These are phyloP conservation scores for Nakataea oryzae DNA, from an alignment of 2,329 filamentous ascomycete genomes.

Conservation along the genomic window DNA sequence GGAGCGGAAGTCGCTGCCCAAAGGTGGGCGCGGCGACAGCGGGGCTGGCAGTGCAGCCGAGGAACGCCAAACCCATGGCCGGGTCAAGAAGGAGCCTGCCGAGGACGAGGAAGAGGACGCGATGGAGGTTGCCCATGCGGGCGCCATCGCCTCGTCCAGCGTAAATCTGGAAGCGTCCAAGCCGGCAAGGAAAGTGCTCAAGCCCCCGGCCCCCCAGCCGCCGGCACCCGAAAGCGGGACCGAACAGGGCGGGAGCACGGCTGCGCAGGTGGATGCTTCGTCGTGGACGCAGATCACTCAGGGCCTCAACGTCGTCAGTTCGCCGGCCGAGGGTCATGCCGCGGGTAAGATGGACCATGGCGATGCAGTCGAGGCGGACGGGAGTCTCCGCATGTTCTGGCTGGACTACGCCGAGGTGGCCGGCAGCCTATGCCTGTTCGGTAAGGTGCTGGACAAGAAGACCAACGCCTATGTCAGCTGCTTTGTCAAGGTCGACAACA, in stretches of 20 bases:
- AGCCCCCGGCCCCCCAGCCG: slow-evolving; percentile 59
- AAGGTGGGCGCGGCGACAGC: slow-evolving; percentile 19
- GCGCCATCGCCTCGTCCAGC: slow-evolving; percentile 55
- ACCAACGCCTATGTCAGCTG: slow-evolving; percentile 74
- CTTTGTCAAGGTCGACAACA: slow-evolving; percentile 93
- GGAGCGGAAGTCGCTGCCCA: slow-evolving; percentile 53
- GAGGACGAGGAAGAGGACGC: slow-evolving; percentile 70
- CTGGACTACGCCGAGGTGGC: slow-evolving; percentile 90
- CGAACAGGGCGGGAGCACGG: slow-evolving; percentile 28
- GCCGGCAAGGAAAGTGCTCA: slow-evolving; percentile 64
- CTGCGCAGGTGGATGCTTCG: slow-evolving; percentile 60
- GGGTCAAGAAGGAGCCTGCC: slow-evolving; percentile 36
- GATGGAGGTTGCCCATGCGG: slow-evolving; percentile 78
- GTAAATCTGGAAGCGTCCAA: slow-evolving; percentile 80
- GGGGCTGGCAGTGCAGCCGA: neutral
- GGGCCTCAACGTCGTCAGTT: slow-evolving; percentile 76
- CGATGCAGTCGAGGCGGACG: slow-evolving; percentile 88
- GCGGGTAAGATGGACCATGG: slow-evolving; percentile 75
- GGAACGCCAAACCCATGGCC: neutral
- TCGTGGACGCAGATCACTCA: slow-evolving; percentile 83
- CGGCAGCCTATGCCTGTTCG: slow-evolving; percentile 85
- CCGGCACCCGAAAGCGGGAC: slow-evolving; percentile 56
- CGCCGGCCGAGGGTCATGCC: slow-evolving; percentile 48
- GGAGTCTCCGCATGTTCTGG: slow-evolving; percentile 92
- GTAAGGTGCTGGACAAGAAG: slow-evolving; percentile 87